A percentile compares a stretch with the other conserved stretches of the same genome.
phyloP scores from a whole-genome alignment of 202 grass and related monocot genomes.

The Zizania palustris region DNA sequence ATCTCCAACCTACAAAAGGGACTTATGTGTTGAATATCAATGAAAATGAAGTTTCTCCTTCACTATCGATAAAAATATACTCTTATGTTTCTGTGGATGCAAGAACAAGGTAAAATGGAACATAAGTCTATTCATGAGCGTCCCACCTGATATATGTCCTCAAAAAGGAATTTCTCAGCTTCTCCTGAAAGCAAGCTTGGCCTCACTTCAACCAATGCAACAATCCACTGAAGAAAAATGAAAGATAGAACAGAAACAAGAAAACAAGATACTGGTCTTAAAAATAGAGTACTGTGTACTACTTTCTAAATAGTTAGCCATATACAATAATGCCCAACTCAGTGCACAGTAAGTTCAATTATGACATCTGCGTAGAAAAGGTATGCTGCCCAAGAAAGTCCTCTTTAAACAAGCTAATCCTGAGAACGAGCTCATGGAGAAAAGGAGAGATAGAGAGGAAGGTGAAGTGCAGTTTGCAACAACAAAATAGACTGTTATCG shows the following conservation, averaged over 20 bases:
- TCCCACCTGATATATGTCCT: constrained; percentile 81
- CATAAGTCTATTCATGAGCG: not conserved
- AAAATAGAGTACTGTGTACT: constrained; percentile 1
- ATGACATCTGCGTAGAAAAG: not conserved
- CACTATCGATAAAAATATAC: constrained; percentile 8
- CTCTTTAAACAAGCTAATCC: constrained; percentile 7
- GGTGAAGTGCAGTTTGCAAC: not conserved
- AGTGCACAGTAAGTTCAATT: constrained; percentile 6
- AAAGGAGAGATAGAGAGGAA: not conserved
- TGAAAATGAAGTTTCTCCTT: not conserved
- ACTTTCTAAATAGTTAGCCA: not conserved
- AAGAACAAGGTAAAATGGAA: constrained; percentile 20
- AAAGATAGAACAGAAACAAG: not conserved
- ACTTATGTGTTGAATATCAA: constrained; percentile 16
- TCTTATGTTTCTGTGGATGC: constrained; percentile 18
- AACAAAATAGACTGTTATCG: not conserved
- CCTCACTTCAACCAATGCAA: constrained; percentile 81
- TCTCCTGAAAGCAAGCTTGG: constrained; percentile 92
- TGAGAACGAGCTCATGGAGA: not conserved
- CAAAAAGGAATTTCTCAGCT: constrained; percentile 82
- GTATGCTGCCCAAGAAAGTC: not conserved
- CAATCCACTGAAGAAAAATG: constrained; percentile 65
- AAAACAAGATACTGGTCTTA: constrained; percentile 13
- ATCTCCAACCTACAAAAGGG: constrained; percentile 81
- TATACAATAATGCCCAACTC: not conserved